Conservation (phyloP, 148 eudicot genomes). For the Persicaria tinctoria region DNA sequence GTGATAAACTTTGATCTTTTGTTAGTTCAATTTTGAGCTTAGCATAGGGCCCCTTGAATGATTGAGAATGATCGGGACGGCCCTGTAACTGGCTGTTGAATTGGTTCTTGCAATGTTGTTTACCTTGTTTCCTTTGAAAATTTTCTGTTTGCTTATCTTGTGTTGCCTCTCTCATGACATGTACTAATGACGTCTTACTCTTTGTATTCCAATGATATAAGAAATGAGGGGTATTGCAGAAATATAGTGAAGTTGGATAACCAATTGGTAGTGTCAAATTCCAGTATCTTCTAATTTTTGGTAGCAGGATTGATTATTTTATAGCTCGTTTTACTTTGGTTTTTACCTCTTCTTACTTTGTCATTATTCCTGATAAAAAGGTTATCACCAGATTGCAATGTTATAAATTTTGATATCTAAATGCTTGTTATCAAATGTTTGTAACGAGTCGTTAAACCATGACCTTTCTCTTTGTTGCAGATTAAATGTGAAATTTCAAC, state of each 20-base stretch:
- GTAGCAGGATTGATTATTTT: not conserved
- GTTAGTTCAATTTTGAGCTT: no score
- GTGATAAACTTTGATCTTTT: no score
- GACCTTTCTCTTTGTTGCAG: conserved; percentile 35
- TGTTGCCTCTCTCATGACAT: not conserved
- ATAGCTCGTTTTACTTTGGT: not conserved
- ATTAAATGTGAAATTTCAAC: conserved; percentile 93
- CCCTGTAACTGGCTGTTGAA: not conserved
- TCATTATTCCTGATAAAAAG: not conserved
- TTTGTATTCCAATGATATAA: not conserved
- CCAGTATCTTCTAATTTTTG: not conserved
- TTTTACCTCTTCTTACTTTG: not conserved
- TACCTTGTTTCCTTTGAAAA: not conserved
- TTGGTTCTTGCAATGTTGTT: not conserved
- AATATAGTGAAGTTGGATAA: not conserved
- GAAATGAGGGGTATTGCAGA: not conserved
- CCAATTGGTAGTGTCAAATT: not conserved
- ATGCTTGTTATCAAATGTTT: not conserved
- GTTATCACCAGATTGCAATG: not conserved
- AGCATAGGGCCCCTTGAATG: no score
- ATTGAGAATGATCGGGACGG: no score
- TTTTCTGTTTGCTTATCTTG: not conserved
- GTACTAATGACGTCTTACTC: not conserved
- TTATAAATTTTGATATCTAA: not conserved
- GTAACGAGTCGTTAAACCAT: not conserved